Conservation (phyloP, 306 rosid genomes). For the Urtica urens region DNA sequence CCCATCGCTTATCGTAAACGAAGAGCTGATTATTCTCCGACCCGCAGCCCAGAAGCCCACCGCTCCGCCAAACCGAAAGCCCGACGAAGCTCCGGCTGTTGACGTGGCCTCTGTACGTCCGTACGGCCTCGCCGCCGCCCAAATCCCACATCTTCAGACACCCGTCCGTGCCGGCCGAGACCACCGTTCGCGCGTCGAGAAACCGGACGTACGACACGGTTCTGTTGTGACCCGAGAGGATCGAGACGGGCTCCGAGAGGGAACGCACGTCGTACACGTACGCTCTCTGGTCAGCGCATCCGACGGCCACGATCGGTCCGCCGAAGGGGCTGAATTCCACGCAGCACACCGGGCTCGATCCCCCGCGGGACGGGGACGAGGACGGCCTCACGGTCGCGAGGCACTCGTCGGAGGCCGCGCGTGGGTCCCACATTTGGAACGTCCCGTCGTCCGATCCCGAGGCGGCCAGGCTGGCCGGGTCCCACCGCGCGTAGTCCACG, state of each 20-base stretch:
- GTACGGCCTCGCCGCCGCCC: constrained; percentile 15
- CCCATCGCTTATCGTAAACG: constrained; percentile 51
- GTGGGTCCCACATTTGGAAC: constrained; percentile 55
- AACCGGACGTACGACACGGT: constrained; percentile 44
- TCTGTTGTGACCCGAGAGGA: constrained; percentile 35
- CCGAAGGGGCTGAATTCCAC: constrained; percentile 41
- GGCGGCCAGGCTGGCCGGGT: constrained; percentile 27
- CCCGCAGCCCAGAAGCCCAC: constrained; percentile 48
- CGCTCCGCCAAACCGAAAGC: constrained; percentile 41
- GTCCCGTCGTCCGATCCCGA: constrained; percentile 67
- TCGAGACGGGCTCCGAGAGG: constrained; percentile 30
- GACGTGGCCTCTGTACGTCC: constrained; percentile 41
- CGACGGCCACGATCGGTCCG: constrained; percentile 30
- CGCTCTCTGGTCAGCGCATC: constrained; percentile 48
- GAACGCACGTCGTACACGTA: constrained; percentile 39
- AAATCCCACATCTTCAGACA: constrained; percentile 40
- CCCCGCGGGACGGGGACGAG: too few relatives aligned
- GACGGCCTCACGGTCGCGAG: constrained; percentile 34
- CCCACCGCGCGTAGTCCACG: constrained; percentile 36
- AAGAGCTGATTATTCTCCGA: constrained; percentile 39
- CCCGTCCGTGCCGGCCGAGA: constrained; percentile 37
- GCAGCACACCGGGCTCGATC: constrained; percentile 33
- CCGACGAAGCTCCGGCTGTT: constrained; percentile 49
- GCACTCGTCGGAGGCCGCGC: constrained; percentile 25
- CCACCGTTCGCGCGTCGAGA: constrained; percentile 22